Evolutionary conservation across 2,329 filamentous ascomycete species (phyloP), one percentile per base, ranked within the genome.

Genomic region (Acephala macrosclerotiorum): DNA sequence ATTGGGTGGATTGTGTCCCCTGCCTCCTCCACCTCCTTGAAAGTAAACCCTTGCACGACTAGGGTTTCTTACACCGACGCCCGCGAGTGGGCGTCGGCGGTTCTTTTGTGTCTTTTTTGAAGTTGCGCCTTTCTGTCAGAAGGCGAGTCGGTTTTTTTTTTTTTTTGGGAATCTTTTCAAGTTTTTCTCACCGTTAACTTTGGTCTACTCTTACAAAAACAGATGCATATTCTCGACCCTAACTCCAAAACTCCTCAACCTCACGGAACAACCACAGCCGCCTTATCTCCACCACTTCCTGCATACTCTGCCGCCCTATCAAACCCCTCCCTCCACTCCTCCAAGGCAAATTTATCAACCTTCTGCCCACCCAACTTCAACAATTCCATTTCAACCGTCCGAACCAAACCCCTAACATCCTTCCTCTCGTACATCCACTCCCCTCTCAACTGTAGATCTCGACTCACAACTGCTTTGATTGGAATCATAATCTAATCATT

Each of bases 361-460:
- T 12, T 40, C 8, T 51, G 29, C 9, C 58, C 53, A 57, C 16
- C 3, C 65, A 70, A 18, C 29, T 60, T 42, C 83, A 53, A 8
- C 22, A 53, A 5, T 33, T 25, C 49, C 14, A 53, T 33, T 11
- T 53, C 80, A 7, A 80, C 71, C 76, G 84, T 74, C 73, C 79
- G 83, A 25, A 84, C 73, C 3, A 84, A 68, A 6, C 72, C 63
- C 14, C 70, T 22, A 4, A 81, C 72, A 60, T 83, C 77, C 7
- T 79, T 75, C 6, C 79, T 66, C 49, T 79, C 76, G 71, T 82
- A 85, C 82, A 84, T 84, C 70, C 77, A 78, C 66, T 80, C 80
- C 0, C 82, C 82, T 47, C 76, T 74, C 38, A 81, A 68, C 16
- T 65, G 70, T 4, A 83, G 66, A 68, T 80, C 76, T 38, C 77